Conservation (phyloP, 2,329 filamentous ascomycete genomes). For the Fusarium sp. region DNA sequence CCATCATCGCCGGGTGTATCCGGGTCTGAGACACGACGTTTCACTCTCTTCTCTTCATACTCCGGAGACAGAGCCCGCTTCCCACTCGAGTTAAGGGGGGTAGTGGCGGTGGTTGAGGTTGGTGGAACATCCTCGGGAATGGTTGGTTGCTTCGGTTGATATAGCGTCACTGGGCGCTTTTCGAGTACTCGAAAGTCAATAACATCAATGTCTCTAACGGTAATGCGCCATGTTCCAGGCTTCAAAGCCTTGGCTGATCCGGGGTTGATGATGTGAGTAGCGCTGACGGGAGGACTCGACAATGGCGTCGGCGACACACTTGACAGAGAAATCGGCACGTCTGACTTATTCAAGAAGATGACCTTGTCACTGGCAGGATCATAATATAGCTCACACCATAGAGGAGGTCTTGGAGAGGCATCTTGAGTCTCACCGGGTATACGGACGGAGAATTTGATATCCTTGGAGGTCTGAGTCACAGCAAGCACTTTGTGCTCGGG, state of each 20-base stretch:
- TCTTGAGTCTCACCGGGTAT: slow-evolving; percentile 63
- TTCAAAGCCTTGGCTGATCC: slow-evolving; percentile 59
- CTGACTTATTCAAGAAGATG: slow-evolving; percentile 67
- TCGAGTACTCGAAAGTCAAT: slow-evolving; percentile 70
- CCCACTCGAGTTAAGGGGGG: slow-evolving; percentile 56
- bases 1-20: slow-evolving; percentile 55
- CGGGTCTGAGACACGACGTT: slow-evolving; percentile 54
- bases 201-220: slow-evolving; percentile 61
- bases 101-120: slow-evolving; percentile 51
- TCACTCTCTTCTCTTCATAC: slow-evolving; percentile 59
- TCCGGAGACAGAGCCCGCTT: slow-evolving; percentile 64
- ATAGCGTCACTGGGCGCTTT: slow-evolving; percentile 61
- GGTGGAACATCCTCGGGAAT: slow-evolving; percentile 46
- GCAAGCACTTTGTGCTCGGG: slow-evolving; percentile 69
- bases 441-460: slow-evolving; percentile 70
- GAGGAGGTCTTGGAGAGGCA: slow-evolving; percentile 58
- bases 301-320: slow-evolving; percentile 57
- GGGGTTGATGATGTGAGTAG: slow-evolving; percentile 59
- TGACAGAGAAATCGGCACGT: slow-evolving; percentile 64
- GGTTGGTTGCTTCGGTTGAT: slow-evolving; percentile 48
- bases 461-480: slow-evolving; percentile 69
- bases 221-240: slow-evolving; percentile 69
- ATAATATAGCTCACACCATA: slow-evolving; percentile 72
- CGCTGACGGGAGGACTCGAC: slow-evolving; percentile 56
- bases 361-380: slow-evolving; percentile 69